Conservation (phyloP, 2,329 filamentous ascomycete species). For the Ustilaginoidea virens region DNA sequence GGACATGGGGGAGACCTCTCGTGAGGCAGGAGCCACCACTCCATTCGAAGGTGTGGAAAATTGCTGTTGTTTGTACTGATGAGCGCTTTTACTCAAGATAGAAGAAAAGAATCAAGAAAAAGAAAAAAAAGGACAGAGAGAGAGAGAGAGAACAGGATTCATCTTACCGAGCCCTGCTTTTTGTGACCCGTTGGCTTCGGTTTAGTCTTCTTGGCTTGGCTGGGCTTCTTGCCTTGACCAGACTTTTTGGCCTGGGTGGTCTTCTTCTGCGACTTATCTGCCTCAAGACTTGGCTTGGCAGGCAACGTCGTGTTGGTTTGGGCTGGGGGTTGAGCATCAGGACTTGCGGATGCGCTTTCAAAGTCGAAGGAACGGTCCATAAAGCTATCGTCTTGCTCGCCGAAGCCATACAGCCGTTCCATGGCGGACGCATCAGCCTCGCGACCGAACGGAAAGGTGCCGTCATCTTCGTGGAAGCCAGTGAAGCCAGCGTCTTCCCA, state of each 20-base stretch:
- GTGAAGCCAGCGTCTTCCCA: constrained; percentile 24
- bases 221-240: constrained; percentile 15
- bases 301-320: constrained; percentile 24
- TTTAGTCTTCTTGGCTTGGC: constrained; percentile 9
- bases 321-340: constrained; percentile 19
- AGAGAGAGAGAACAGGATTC: constrained; percentile 6
- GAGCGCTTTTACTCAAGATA: too few relatives aligned
- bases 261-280: not conserved
- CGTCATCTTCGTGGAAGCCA: constrained; percentile 22
- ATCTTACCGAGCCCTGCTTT: constrained; percentile 28
- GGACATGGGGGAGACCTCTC: constrained; percentile 40
- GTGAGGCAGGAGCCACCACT: constrained; percentile 28
- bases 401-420: constrained; percentile 16
- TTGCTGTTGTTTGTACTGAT: too few relatives aligned
- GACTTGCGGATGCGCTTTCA: constrained; percentile 41
- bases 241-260: not conserved
- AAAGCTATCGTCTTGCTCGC: constrained; percentile 23
- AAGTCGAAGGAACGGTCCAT: constrained; percentile 40
- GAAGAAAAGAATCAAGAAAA: constrained; percentile 16
- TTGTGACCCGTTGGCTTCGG: constrained; percentile 15
- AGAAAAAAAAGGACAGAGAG: not conserved
- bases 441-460: constrained; percentile 19
- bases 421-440: constrained; percentile 11
- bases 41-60: constrained; percentile 33
- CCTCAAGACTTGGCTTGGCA: constrained; percentile 25